These are phyloP conservation scores for Dioszegia crocea DNA, from an alignment of 768 basidiomycete species.

Conservation along the genomic window DNA sequence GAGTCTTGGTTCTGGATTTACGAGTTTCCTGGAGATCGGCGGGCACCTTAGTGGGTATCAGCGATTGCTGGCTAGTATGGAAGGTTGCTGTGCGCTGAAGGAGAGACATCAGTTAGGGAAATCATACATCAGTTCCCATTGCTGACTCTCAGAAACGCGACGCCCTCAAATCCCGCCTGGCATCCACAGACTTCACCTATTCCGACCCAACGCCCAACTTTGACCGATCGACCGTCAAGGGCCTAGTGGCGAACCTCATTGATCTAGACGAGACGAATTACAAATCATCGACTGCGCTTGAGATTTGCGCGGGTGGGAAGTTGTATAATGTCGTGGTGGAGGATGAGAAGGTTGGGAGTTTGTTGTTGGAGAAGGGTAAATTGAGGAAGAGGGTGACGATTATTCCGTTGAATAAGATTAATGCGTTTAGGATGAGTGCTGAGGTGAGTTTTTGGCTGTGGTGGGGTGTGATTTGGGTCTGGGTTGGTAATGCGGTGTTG, in stretches of 20 bases:
- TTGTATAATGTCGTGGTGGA: conserved; percentile 92
- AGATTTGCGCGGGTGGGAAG: conserved; percentile 83
- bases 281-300: conserved; percentile 80
- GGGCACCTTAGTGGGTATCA: no score
- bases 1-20: conserved; percentile 23
- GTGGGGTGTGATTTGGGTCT: not conserved
- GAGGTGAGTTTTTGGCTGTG: conserved; percentile 52
- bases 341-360: conserved; percentile 80
- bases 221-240: conserved; percentile 80
- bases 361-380: conserved; percentile 69
- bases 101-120: no score
- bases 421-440: conserved; percentile 57
- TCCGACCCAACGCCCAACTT: conserved; percentile 70
- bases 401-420: conserved; percentile 90
- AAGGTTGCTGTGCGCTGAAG: no score
- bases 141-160: conserved; percentile 33
- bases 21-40: no score
- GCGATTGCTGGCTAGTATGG: no score
- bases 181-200: conserved; percentile 79
- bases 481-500: not conserved
- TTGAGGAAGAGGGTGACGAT: conserved; percentile 86
- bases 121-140: no score
- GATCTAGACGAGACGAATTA: conserved; percentile 65
- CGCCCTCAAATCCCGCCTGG: conserved; percentile 61
- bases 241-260: conserved; percentile 85